These are phyloP conservation scores for Neonectria magnoliae DNA, from an alignment of 2,329 filamentous ascomycete species.

Conservation along the genomic window DNA sequence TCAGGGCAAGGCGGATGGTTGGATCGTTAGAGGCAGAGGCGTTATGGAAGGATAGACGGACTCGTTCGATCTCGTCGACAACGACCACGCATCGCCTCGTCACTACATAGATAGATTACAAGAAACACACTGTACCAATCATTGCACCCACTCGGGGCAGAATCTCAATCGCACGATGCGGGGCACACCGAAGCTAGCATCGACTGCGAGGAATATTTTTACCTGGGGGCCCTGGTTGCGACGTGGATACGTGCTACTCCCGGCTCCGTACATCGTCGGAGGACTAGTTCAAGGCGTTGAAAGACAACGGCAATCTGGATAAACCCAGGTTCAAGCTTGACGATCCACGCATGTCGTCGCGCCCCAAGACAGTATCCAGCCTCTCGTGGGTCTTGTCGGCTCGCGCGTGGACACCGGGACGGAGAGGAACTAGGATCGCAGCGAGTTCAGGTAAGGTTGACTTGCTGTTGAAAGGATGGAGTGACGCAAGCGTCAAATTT, in stretches of 20 bases:
- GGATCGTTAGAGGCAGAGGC: conserved; percentile 14
- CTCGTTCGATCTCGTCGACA: not conserved
- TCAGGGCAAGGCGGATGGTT: not conserved
- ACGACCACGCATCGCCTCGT: not conserved
- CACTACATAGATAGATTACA: not conserved
- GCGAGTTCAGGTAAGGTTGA: conserved; percentile 1
- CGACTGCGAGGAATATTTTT: not conserved
- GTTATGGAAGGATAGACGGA: conserved; percentile 13
- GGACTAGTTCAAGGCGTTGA: not conserved
- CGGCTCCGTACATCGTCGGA: not conserved
- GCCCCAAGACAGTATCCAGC: not conserved
- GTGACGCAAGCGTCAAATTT: not conserved
- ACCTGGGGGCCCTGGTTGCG: not conserved
- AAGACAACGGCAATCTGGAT: conserved; percentile 8
- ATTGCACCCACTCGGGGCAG: conserved; percentile 20
- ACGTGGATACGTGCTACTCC: conserved; percentile 1
- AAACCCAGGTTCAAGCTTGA: conserved; percentile 2
- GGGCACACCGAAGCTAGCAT: conserved; percentile 1
- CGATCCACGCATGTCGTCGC: not conserved
- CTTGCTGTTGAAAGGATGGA: not conserved
- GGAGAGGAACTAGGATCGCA: not conserved
- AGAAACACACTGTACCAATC: not conserved
- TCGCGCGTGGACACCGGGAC: conserved; percentile 5
- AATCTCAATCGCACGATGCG: conserved; percentile 15
- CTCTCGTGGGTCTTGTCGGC: not conserved